Evolutionary conservation across 352 stramenopile genomes (phyloP).

Genomic region (Pythium sp.): DNA sequence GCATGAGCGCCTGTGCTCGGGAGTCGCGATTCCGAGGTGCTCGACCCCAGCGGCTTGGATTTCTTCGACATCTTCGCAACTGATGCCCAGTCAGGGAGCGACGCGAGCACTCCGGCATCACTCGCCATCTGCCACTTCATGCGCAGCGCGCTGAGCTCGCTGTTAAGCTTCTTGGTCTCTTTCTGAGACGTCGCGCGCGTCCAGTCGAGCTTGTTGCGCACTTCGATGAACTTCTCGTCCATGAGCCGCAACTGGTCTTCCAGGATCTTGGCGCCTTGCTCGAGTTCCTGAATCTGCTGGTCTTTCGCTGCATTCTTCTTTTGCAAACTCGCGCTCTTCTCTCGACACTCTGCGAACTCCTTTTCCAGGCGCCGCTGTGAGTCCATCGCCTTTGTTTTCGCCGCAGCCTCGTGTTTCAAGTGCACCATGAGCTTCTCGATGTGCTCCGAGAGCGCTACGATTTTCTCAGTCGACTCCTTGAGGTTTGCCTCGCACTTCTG

Average conservation of each 20-base stretch:
- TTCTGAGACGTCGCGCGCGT: constrained; percentile 84
- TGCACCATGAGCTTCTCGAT: constrained; percentile 97
- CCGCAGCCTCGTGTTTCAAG: constrained; percentile 93
- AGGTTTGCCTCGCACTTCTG: constrained; percentile 58
- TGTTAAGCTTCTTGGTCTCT: constrained; percentile 71
- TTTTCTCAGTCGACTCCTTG: constrained; percentile 79
- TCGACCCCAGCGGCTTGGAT: constrained; percentile 36
- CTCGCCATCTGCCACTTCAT: constrained; percentile 80
- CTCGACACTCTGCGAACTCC: constrained; percentile 66
- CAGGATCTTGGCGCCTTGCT: constrained; percentile 92
- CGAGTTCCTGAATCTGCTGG: constrained; percentile 85
- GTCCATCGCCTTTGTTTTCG: constrained; percentile 88
- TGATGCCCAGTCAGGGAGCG: constrained; percentile 46
- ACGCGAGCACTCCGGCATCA: constrained; percentile 41
- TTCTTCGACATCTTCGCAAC: constrained; percentile 31
- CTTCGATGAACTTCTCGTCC: constrained; percentile 96
- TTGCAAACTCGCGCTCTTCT: constrained; percentile 50
- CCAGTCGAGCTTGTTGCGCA: constrained; percentile 96
- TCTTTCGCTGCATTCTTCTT: constrained; percentile 88
- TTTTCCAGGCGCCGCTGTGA: constrained; percentile 75
- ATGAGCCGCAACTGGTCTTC: constrained; percentile 96
- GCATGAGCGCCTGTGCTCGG: constrained; percentile 12
- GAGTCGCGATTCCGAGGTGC: constrained; percentile 54
- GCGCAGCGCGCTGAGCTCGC: constrained; percentile 55
- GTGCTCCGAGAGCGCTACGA: constrained; percentile 91